phyloP scores from a whole-genome alignment of 2,329 filamentous ascomycete species.

The Talaromyces sp. region DNA sequence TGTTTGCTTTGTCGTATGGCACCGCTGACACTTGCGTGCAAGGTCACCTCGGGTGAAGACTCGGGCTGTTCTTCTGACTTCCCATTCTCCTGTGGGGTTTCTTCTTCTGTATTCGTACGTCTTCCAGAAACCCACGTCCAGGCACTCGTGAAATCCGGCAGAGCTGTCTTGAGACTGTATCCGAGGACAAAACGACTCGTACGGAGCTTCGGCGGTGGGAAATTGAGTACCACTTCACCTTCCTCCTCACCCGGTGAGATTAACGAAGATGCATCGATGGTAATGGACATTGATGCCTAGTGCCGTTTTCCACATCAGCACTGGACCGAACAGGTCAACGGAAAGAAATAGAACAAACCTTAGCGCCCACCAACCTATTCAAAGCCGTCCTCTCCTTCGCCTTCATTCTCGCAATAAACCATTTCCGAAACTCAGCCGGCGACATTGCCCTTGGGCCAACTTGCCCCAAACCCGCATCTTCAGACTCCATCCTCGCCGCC shows the following conservation, averaged over 20 bases:
- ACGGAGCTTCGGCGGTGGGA: slow-evolving; percentile 29
- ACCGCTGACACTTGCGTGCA: slow-evolving; percentile 34
- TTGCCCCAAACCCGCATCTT: slow-evolving; percentile 29
- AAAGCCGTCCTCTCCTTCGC: slow-evolving; percentile 36
- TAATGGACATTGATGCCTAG: slow-evolving; percentile 33
- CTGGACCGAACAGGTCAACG: neutral
- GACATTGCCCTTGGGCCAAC: slow-evolving; percentile 39
- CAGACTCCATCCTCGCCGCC: slow-evolving; percentile 28
- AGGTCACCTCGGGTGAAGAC: slow-evolving; percentile 27
- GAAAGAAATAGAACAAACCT: slow-evolving; percentile 27
- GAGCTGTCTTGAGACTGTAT: slow-evolving; percentile 35
- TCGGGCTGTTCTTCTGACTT: slow-evolving; percentile 17
- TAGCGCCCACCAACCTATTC: slow-evolving; percentile 36
- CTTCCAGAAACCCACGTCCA: slow-evolving; percentile 17
- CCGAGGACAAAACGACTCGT: slow-evolving; percentile 29
- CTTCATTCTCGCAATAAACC: slow-evolving; percentile 43
- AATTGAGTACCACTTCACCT: slow-evolving; percentile 28
- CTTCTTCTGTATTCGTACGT: neutral
- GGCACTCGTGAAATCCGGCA: slow-evolving; percentile 27
- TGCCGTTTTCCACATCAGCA: neutral
- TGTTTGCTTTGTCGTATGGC: slow-evolving; percentile 26
- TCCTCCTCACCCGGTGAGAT: slow-evolving; percentile 30
- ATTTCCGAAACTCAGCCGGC: slow-evolving; percentile 39
- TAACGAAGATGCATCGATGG: slow-evolving; percentile 35
- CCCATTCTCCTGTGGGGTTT: slow-evolving; percentile 19